Conservation (phyloP, 345 rosid species). For the Pugionium cornutum region DNA sequence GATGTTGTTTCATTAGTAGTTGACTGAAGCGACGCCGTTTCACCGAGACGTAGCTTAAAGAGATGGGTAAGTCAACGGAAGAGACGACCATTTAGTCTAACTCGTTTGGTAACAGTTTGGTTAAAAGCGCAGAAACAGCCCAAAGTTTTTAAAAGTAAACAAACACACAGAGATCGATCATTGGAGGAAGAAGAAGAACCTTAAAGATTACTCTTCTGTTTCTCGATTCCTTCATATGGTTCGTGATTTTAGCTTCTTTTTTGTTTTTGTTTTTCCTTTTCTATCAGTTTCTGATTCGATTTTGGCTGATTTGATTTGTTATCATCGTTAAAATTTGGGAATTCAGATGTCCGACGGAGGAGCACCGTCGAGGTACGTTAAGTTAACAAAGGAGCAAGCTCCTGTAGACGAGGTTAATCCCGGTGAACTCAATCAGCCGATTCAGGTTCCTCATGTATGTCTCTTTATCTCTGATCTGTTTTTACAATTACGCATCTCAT, state of each 20-base stretch:
- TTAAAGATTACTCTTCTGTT: neutral
- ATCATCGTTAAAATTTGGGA: neutral
- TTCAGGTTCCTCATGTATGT: conserved; percentile 86
- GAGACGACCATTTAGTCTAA: conserved; percentile 24
- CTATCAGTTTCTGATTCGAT: neutral
- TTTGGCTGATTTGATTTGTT: conserved; percentile 21
- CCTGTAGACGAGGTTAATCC: conserved; percentile 76
- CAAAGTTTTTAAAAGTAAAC: neutral
- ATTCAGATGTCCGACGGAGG: conserved; percentile 77
- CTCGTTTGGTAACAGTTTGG: conserved; percentile 31
- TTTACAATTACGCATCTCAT: conserved; percentile 4
- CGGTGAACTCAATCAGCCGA: conserved; percentile 97
- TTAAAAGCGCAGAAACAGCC: conserved; percentile 3
- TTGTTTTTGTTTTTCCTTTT: neutral
- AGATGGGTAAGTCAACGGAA: conserved; percentile 17
- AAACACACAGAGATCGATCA: neutral
- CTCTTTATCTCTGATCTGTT: conserved; percentile 15
- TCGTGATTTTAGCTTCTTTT: neutral
- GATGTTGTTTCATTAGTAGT: no score
- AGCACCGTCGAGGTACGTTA: conserved; percentile 74
- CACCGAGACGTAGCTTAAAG: neutral
- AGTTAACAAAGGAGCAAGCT: conserved; percentile 75
- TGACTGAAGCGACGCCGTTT: neutral
- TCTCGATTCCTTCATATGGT: conserved; percentile 26
- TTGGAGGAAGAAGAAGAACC: conserved; percentile 8